Evolutionary conservation across 106 monocot species (phyloP).

Genomic region (Ottelia alismoides): DNA sequence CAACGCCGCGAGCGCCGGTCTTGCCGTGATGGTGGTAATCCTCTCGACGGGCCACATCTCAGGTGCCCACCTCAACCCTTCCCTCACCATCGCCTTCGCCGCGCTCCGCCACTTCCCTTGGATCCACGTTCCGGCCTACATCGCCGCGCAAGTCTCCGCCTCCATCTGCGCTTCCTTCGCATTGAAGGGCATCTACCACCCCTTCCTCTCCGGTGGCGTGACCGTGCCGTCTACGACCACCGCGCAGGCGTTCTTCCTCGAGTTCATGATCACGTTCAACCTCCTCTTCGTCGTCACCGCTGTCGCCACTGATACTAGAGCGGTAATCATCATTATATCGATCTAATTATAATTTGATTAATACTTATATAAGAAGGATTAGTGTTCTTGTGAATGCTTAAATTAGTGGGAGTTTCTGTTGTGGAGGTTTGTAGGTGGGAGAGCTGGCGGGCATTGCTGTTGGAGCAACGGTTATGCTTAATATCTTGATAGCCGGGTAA

Average conservation of each 20-base stretch:
- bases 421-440: conserved; percentile 54
- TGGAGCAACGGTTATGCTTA: conserved; percentile 79
- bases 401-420: too few species aligned
- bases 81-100: conserved; percentile 23
- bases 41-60: conserved; percentile 50
- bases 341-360: too few species aligned
- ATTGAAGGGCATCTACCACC: conserved; percentile 57
- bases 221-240: conserved; percentile 59
- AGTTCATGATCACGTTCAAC: conserved; percentile 66
- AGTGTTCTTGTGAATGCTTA: background rate
- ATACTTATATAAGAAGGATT: too few species aligned
- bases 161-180: conserved; percentile 71
- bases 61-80: conserved; percentile 29
- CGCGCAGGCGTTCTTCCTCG: conserved; percentile 62
- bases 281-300: conserved; percentile 86
- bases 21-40: conserved; percentile 64
- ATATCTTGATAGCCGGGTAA: conserved; percentile 76
- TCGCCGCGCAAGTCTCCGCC: conserved; percentile 56
- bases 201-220: conserved; percentile 80
- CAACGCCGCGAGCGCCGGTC: conserved; percentile 56
- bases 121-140: conserved; percentile 66
- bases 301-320: conserved; percentile 57
- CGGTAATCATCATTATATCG: too few species aligned
- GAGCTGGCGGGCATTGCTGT: conserved; percentile 82
- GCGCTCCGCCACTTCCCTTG: conserved; percentile 16